Conservation (phyloP, 208 protist genomes). For the Polymyxa betae region DNA sequence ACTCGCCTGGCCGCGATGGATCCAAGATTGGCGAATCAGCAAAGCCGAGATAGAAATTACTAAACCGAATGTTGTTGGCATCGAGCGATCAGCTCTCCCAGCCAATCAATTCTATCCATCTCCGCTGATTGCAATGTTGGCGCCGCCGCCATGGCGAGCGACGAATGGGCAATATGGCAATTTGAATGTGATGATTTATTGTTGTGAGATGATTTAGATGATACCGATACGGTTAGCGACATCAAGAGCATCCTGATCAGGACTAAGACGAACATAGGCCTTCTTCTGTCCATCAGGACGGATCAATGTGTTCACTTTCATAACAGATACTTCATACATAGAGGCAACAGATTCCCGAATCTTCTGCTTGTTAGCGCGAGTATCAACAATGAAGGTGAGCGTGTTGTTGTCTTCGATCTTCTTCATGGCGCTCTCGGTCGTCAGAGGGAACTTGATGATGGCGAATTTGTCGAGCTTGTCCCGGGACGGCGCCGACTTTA, state of each 20-base stretch:
- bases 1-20: too few relatives aligned
- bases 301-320: constrained; percentile 98
- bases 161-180: too few relatives aligned
- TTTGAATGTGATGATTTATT: too few relatives aligned
- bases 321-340: constrained; percentile 94
- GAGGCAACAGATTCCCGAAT: constrained; percentile 95
- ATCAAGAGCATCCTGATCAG: constrained; percentile 93
- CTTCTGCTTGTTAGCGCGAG: constrained; percentile 93
- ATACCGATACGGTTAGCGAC: constrained; percentile 96
- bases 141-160: too few relatives aligned
- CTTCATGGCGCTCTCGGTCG: constrained; percentile 97
- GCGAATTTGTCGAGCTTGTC: constrained; percentile 84
- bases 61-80: too few relatives aligned
- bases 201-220: too few relatives aligned
- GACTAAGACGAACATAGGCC: constrained; percentile 94
- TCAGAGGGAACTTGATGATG: constrained; percentile 95
- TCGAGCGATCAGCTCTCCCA: too few relatives aligned
- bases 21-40: too few relatives aligned
- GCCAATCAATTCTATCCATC: too few relatives aligned
- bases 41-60: too few relatives aligned
- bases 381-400: constrained; percentile 98
- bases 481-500: constrained; percentile 80
- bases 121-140: too few relatives aligned
- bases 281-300: constrained; percentile 96
- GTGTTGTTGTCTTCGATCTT: constrained; percentile 99